Evolutionary conservation across 176 grass and related monocot species (phyloP), one percentile per base, ranked within the genome.

Genomic region (Neostapfia colusana): DNA sequence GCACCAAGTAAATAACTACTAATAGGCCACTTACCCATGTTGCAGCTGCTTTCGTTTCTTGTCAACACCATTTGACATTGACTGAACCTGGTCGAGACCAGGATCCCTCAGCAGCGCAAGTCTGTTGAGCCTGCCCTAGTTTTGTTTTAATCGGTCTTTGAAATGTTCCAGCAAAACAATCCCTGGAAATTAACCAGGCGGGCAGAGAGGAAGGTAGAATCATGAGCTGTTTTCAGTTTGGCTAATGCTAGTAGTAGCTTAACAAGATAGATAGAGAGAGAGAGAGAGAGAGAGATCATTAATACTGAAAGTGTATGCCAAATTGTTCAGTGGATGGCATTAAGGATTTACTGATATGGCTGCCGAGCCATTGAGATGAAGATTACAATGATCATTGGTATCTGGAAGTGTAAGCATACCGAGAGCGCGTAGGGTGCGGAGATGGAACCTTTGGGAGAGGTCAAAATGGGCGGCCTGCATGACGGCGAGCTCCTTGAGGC

Each of bases 151-250:
- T 51, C 69, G 77, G 20, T 82, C 73, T 73, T 80, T 90, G 31
- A 74, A 86, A 61, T 63, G 64, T 69, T 93, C 44, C 51, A 97
- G 75, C 83, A 93, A 88, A 67, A 89, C 78, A 74, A 76, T 44
- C 37, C 83, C 83, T 97, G 67, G 17, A 77, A 84, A 85, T 28
- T 15, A 48, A 48, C 0, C 14, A 48, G 45, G 14, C 14, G 16
- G 13, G 14, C 3, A 48, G 45, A 0, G 45, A 48, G 45, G 14
- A 46, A 1, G 4, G 18, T 16, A 6, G 18, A 18, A 18, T 5
- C 4, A 17, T 6, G 46, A 50, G 16, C 8, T 11, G 11, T 1
- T 43, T 43, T 43, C 42, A 17, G 14, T 49, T 49, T 49, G 15
- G 5, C 14, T 48, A 4, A 48, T 5, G 45, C 0, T 14, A 48